Evolutionary conservation across 1,284 basidiomycete genomes (phyloP).

Genomic region (Rhodotorula sp.): DNA sequence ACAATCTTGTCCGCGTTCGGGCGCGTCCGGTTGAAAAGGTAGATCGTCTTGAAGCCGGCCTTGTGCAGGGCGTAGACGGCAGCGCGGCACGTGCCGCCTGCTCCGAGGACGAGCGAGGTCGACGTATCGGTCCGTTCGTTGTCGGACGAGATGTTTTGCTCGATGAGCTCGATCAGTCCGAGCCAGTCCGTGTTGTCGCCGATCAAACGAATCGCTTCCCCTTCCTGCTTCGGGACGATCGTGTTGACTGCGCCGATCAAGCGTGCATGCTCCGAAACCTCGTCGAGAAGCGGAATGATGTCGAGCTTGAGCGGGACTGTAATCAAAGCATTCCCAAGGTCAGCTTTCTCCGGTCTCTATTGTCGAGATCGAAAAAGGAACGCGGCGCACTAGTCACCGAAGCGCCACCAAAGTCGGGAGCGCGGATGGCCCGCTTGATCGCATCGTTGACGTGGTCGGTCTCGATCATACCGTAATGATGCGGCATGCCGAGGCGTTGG

Average conservation of each 20-base stretch:
- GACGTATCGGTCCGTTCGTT: slow-evolving; percentile 39
- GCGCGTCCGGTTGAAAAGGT: slow-evolving; percentile 79
- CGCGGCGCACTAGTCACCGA: slow-evolving; percentile 66
- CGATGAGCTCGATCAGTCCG: slow-evolving; percentile 66
- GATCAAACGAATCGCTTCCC: slow-evolving; percentile 60
- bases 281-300: slow-evolving; percentile 74
- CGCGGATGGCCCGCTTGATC: slow-evolving; percentile 63
- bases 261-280: slow-evolving; percentile 72
- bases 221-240: slow-evolving; percentile 61
- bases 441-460: slow-evolving; percentile 65
- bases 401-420: slow-evolving; percentile 84
- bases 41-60: slow-evolving; percentile 68
- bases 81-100: slow-evolving; percentile 87
- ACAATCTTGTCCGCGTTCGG: slow-evolving; percentile 70
- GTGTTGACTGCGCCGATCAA: slow-evolving; percentile 92
- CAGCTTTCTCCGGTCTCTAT: not conserved
- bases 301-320: slow-evolving; percentile 84
- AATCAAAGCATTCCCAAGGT: too few species aligned
- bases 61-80: slow-evolving; percentile 82
- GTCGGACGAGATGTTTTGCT: slow-evolving; percentile 47
- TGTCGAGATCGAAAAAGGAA: slow-evolving; percentile 10
- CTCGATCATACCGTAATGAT: slow-evolving; percentile 76
- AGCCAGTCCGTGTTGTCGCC: slow-evolving; percentile 95
- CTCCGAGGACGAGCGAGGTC: slow-evolving; percentile 78
- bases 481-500: slow-evolving; percentile 73